Evolutionary conservation across 2,329 filamentous ascomycete species (phyloP), one percentile per base, ranked within the genome.

Genomic region (Aspergillus sp.): DNA sequence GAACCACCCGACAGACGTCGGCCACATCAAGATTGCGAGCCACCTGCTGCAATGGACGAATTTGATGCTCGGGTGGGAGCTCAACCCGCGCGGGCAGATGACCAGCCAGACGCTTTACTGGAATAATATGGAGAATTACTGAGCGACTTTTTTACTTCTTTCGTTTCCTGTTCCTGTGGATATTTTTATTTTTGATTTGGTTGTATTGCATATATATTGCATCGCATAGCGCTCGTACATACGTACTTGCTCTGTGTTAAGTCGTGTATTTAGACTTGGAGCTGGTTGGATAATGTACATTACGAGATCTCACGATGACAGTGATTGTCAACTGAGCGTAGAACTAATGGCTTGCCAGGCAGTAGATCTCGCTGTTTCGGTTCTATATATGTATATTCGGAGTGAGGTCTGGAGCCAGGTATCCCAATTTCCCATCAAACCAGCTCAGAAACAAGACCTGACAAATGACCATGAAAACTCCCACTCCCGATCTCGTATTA

Each of bases 1-100:
- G 61, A 85, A 77, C 62, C 85, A 87, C 65, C 84, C 83, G 0
- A 87, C 83, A 0, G 85, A 87, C 65, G 79, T 86, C 7, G 83
- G 84, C 0, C 81, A 85, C 54, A 76, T 86, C 65, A 87, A 87
- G 69, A 70, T 87, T 7, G 84, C 84, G 2, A 85, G 81, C 64
- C 83, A 86, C 63, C 64, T 86, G 49, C 79, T 82, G 61, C 81
- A 85, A 69, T 87, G 80, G 68, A 81, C 85, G 45, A 80, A 79
- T 56, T 61, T 83, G 54, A 80, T 77, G 45, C 81, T 86, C 64
- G 80, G 79, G 2, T 87, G 83, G 84, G 77, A 82, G 15, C 69
- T 86, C 30, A 77, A 79, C 46, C 79, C 82, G 17, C 82, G 77
- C 1, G 83, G 83, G 6, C 83, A 86, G 76, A 79, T 83, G 20